Percentiles rank a stretch among this genome's conserved stretches.
These are phyloP conservation scores for Hypoxylon intermedium DNA, from an alignment of 495 filamentous ascomycete species.

Conservation along the genomic window DNA sequence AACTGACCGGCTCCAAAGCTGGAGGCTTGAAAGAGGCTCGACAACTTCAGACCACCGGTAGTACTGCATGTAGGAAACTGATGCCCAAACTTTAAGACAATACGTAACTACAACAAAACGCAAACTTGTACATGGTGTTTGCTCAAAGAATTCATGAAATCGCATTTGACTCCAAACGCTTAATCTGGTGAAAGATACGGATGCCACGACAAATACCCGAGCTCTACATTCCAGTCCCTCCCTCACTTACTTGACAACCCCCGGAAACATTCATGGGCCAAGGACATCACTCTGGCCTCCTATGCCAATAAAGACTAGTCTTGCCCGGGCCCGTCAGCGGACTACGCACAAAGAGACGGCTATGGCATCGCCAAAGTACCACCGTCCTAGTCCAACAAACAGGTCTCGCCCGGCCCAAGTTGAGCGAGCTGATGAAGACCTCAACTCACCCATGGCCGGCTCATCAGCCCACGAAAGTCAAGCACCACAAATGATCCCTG, in stretches of 20 bases:
- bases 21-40: constrained; percentile 14
- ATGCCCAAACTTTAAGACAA: constrained; percentile 28
- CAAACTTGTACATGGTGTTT: background rate
- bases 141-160: background rate
- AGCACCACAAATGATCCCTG: constrained; percentile 59
- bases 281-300: constrained; percentile 8
- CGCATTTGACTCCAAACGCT: constrained; percentile 1
- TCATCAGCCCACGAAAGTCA: constrained; percentile 35
- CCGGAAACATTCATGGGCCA: constrained; percentile 10
- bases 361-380: constrained; percentile 7
- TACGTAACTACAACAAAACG: constrained; percentile 21
- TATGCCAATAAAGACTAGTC: constrained; percentile 45
- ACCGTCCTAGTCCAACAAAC: constrained; percentile 1
- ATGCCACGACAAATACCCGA: background rate
- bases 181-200: background rate
- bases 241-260: constrained; percentile 5
- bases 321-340: constrained; percentile 41
- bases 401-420: constrained; percentile 9
- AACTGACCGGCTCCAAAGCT: constrained; percentile 13
- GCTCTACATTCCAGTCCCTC: constrained; percentile 21
- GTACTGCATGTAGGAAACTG: constrained; percentile 1
- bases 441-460: constrained; percentile 11
- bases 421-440: constrained; percentile 13
- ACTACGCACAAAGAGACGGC: constrained; percentile 22
- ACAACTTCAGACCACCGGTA: constrained; percentile 19